These are phyloP conservation scores for Toxoplasma gondii DNA, from an alignment of 169 alveolate species.

Conservation along the genomic window DNA sequence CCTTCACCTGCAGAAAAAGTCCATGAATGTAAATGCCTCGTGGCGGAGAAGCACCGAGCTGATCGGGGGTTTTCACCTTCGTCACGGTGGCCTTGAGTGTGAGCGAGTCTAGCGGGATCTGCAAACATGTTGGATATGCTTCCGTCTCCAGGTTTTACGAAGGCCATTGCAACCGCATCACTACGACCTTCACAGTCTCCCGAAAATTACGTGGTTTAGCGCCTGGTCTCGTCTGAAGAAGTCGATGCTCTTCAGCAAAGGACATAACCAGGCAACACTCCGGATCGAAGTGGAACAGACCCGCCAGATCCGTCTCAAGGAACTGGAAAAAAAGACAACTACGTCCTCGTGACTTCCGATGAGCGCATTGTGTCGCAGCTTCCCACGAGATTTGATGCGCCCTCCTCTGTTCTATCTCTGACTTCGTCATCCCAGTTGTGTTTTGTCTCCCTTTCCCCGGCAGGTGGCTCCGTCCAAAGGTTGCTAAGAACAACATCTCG, in stretches of 20 bases:
- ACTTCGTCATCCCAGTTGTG: too few relatives aligned
- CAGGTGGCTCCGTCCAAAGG: too few relatives aligned
- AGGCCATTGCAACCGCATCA: neutral
- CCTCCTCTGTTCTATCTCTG: too few relatives aligned
- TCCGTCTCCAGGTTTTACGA: neutral
- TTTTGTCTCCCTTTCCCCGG: too few relatives aligned
- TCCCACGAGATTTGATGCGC: too few relatives aligned
- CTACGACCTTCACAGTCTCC: neutral
- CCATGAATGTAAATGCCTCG: constrained; percentile 9
- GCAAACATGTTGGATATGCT: neutral
- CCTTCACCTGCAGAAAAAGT: constrained; percentile 8
- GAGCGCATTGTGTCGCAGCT: too few relatives aligned
- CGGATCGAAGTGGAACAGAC: too few relatives aligned
- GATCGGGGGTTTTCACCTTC: neutral
- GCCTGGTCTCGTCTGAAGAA: neutral
- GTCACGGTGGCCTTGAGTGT: constrained; percentile 3
- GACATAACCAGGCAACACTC: too few relatives aligned
- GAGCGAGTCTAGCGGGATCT: neutral
- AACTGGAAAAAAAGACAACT: too few relatives aligned
- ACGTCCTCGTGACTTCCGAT: too few relatives aligned
- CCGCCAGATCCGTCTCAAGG: too few relatives aligned
- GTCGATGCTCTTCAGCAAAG: neutral
- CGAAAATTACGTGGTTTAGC: neutral
- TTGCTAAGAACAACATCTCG: too few relatives aligned
- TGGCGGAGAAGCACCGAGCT: neutral